These are phyloP conservation scores for Eimeria maxima DNA, from an alignment of 169 alveolate species.

Conservation along the genomic window DNA sequence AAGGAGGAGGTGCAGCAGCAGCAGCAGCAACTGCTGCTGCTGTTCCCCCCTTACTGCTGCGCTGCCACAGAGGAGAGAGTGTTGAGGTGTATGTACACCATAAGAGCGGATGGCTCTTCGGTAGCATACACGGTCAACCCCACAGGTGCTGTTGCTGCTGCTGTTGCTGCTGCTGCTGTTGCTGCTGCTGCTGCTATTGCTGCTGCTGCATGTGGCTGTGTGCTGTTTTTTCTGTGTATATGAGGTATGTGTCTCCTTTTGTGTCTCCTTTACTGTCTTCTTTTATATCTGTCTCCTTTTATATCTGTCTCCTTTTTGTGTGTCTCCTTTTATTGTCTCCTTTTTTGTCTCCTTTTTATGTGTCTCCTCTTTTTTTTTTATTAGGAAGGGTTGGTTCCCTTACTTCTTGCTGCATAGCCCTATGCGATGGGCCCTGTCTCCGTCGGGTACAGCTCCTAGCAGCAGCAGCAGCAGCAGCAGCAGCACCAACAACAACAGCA, in stretches of 20 bases:
- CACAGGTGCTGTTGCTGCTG: conserved; percentile 67
- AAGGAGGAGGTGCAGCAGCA: neutral
- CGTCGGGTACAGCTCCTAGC: neutral
- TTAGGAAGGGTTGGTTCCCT: conserved; percentile 76
- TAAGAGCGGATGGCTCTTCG: conserved; percentile 74
- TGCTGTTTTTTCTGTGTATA: neutral
- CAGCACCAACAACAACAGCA: neutral
- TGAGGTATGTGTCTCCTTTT: neutral
- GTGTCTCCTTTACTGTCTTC: neutral
- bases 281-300: neutral
- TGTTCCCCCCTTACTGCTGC: conserved; percentile 33
- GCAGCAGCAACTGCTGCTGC: conserved; percentile 29
- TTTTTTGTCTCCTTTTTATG: too few species aligned
- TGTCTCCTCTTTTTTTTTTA: neutral
- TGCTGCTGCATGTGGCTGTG: neutral
- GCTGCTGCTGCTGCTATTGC: conserved; percentile 3
- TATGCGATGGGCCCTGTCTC: conserved; percentile 12
- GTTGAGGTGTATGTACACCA: conserved; percentile 79
- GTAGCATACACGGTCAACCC: conserved; percentile 77
- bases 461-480: conserved; percentile 46
- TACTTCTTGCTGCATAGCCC: conserved; percentile 50
- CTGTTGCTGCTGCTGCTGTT: conserved; percentile 17
- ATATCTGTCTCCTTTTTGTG: neutral
- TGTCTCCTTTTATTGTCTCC: too few species aligned
- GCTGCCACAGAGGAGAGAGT: conserved; percentile 75